phyloP scores from a whole-genome alignment of 2,329 filamentous ascomycete species.

The Fusarium compactum region DNA sequence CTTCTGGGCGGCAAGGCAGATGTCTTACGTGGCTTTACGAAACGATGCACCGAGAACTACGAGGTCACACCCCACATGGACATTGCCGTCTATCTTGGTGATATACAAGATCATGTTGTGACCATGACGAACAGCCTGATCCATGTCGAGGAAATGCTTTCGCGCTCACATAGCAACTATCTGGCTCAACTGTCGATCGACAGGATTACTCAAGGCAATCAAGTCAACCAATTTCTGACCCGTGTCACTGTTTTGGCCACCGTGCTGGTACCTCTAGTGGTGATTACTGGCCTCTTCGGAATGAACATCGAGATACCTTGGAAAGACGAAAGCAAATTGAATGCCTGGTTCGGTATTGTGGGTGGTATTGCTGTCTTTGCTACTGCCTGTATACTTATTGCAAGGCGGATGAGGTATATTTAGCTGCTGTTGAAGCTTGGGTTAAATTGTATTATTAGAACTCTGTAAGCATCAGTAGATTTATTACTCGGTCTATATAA shows the following conservation, averaged over 20 bases:
- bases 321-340: slow-evolving; percentile 61
- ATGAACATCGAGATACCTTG: slow-evolving; percentile 88
- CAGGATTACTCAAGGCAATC: slow-evolving; percentile 87
- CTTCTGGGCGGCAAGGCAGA: slow-evolving; percentile 98
- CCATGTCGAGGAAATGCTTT: slow-evolving; percentile 98
- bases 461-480: no score
- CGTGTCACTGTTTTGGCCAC: slow-evolving; percentile 96
- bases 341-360: slow-evolving; percentile 33
- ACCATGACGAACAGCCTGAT: slow-evolving; percentile 98
- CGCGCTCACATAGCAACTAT: slow-evolving; percentile 94
- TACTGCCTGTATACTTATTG: not conserved
- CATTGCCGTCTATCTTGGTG: slow-evolving; percentile 94
- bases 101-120: slow-evolving; percentile 99
- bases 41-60: slow-evolving; percentile 98
- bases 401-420: not conserved
- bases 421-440: not conserved
- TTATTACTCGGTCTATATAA: no score
- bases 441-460: no score
- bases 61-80: slow-evolving; percentile 95
- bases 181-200: slow-evolving; percentile 94
- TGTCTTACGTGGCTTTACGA: slow-evolving; percentile 96
- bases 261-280: slow-evolving; percentile 92
- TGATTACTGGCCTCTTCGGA: slow-evolving; percentile 87
- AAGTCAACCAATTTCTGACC: slow-evolving; percentile 88
- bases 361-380: slow-evolving; percentile 64